Evolutionary conservation across 2,329 filamentous ascomycete species (phyloP), one percentile per base, ranked within the genome.

Genomic region (Cladorrhinum sp.): DNA sequence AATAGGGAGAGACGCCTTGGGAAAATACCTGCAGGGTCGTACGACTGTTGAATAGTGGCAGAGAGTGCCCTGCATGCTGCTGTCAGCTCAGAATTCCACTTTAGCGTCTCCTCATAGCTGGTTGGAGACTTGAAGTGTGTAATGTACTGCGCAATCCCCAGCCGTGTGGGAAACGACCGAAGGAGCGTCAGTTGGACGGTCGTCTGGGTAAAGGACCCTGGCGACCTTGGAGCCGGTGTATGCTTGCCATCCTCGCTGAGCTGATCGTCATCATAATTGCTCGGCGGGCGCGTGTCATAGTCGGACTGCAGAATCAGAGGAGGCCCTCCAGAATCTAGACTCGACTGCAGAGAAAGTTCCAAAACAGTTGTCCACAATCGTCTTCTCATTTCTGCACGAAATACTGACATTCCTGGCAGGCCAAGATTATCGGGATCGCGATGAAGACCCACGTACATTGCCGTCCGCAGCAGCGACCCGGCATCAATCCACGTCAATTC

Each of bases 401-500:
- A 76, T 0, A 72, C 66, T 1, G 79, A 76, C 75, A 82, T 80
- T 20, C 76, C 74, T 6, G 76, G 74, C 3, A 85, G 76, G 3
- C 41, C 41, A 45, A 45, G 41, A 59, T 77, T 72, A 27, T 73
- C 75, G 0, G 84, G 83, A 58, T 86, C 84, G 1, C 81, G 78
- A 67, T 87, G 83, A 5, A 86, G 73, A 2, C 84, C 84, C 77
- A 85, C 84, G 58, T 78, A 78, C 67, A 86, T 79, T 56, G 83
- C 84, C 7, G 77, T 78, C 10, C 83, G 75, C n/a, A 85, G 61
- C 10, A 85, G 62, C 0, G 74, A 70, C 0, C 84, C 84, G 0
- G 78, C 73, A 1, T 78, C 75, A 29, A 82, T 76, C 82, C 82
- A 86, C 1, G 77, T 73, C 3, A 84, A 67, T 62, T 86, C 83